Conservation (phyloP, 495 filamentous ascomycete species). For the Neurospora sublineolata region DNA sequence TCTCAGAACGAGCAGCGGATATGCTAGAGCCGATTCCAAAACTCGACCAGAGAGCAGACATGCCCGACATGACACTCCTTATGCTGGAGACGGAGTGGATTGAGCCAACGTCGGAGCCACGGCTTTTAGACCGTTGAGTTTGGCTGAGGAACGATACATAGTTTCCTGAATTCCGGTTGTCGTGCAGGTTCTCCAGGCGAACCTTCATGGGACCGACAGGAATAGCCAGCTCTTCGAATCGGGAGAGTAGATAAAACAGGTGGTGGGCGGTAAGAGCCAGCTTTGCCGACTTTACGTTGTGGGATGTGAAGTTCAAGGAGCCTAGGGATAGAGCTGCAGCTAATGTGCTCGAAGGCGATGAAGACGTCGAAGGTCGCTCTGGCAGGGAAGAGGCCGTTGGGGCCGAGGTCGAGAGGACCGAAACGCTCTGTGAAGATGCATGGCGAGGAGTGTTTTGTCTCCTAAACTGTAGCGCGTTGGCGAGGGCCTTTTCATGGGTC, state of each 20-base stretch:
- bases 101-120: constrained; percentile 73
- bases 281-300: constrained; percentile 76
- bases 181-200: constrained; percentile 85
- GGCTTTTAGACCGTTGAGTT: constrained; percentile 59
- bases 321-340: constrained; percentile 79
- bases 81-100: constrained; percentile 94
- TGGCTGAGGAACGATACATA: constrained; percentile 94
- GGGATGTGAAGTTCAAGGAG: constrained; percentile 70
- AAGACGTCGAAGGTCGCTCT: constrained; percentile 44
- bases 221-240: constrained; percentile 86
- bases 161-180: constrained; percentile 71
- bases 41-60: constrained; percentile 84
- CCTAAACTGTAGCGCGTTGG: constrained; percentile 82
- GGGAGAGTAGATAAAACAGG: constrained; percentile 87
- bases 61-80: constrained; percentile 91
- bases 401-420: constrained; percentile 36
- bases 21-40: constrained; percentile 68
- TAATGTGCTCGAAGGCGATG: constrained; percentile 59
- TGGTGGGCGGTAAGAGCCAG: constrained; percentile 93
- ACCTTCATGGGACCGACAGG: constrained; percentile 92
- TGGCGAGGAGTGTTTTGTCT: constrained; percentile 53
- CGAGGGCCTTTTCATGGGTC: constrained; percentile 92
- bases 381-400: constrained; percentile 38
- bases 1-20: constrained; percentile 67
- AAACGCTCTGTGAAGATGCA: constrained; percentile 46